Conservation (phyloP, 2,329 filamentous ascomycete species). For the Amauroascus niger region DNA sequence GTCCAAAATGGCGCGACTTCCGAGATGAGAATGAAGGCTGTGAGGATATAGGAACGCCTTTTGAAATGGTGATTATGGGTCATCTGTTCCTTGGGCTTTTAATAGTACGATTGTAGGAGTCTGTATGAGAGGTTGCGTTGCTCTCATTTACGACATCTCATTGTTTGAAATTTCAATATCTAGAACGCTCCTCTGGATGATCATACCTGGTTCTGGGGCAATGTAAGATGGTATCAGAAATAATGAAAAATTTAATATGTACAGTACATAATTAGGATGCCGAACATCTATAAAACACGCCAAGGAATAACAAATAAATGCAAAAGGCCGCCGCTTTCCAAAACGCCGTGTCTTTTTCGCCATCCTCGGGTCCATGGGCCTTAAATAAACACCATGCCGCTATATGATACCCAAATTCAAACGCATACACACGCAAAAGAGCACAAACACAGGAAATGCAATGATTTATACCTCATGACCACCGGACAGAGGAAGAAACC, state of each 20-base stretch:
- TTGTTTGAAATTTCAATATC: not conserved
- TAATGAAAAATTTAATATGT: not conserved
- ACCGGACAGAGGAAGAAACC: not conserved
- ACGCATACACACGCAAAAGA: not conserved
- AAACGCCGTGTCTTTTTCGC: slow-evolving; percentile 8
- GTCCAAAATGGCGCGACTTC: slow-evolving; percentile 1
- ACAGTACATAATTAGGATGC: not conserved
- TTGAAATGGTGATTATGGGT: too few relatives aligned
- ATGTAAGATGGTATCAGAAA: not conserved
- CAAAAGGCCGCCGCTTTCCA: slow-evolving; percentile 3
- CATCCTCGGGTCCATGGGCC: slow-evolving; percentile 6
- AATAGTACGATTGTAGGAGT: not conserved
- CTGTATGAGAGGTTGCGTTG: not conserved
- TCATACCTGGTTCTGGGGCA: not conserved
- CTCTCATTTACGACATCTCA: too few relatives aligned
- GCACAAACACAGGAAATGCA: not conserved
- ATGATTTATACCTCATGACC: not conserved
- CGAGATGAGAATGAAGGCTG: slow-evolving; percentile 12
- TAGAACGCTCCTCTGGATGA: not conserved
- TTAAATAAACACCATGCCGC: slow-evolving; percentile 7
- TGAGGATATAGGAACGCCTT: slow-evolving; percentile 11
- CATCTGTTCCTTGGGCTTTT: not conserved
- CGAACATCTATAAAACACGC: not conserved
- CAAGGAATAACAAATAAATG: not conserved
- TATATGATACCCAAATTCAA: slow-evolving; percentile 9